These are phyloP conservation scores for Geotrichum macrosporum DNA, from an alignment of 1,139 yeast species.

Conservation along the genomic window DNA sequence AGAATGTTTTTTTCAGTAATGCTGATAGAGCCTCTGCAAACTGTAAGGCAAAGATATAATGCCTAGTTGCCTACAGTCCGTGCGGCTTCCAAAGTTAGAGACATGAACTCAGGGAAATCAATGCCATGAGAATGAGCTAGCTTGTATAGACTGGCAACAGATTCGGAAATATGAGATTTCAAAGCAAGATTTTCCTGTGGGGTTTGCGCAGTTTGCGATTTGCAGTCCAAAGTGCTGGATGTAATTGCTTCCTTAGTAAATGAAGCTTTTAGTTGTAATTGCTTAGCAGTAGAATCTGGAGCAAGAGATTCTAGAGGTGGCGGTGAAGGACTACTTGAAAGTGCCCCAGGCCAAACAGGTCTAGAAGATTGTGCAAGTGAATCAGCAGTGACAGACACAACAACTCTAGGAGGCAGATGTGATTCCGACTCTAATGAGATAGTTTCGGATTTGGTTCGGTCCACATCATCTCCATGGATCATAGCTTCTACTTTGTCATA, in stretches of 20 bases:
- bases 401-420: background rate
- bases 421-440: background rate
- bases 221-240: background rate
- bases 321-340: background rate
- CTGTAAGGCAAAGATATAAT: too few species aligned
- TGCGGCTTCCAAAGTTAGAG: slow-evolving; percentile 7
- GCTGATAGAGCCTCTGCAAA: too few species aligned
- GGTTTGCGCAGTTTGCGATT: background rate
- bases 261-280: too few species aligned
- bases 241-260: too few species aligned
- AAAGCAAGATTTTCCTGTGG: background rate
- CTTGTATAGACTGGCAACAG: slow-evolving; percentile 9
- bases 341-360: slow-evolving; percentile 8
- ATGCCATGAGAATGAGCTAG: slow-evolving; percentile 16
- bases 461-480: slow-evolving; percentile 22
- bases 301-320: background rate
- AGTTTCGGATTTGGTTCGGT: background rate
- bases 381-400: background rate
- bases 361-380: background rate
- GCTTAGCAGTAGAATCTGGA: background rate
- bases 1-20: too few species aligned
- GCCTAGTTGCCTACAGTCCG: background rate
- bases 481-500: slow-evolving; percentile 22
- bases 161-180: slow-evolving; percentile 12
- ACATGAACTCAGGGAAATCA: slow-evolving; percentile 3